Evolutionary conservation across 2,329 filamentous ascomycete species (phyloP).

Genomic region (Aspergillus quadricinctus): DNA sequence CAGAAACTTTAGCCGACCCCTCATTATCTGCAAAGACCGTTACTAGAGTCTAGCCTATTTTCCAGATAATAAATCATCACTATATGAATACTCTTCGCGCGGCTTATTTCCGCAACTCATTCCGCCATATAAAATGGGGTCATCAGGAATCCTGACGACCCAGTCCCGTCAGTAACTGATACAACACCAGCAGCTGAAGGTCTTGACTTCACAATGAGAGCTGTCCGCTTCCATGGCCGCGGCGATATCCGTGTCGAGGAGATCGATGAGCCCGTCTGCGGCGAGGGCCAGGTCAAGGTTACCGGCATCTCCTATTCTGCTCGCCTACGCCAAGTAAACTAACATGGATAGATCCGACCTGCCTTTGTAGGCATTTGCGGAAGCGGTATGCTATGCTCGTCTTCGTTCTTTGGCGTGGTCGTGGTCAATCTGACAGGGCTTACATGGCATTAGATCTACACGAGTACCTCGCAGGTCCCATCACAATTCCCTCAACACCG

Average conservation of each 20-base stretch:
- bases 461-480: conserved; percentile 49
- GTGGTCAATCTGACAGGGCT: background rate
- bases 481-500: conserved; percentile 46
- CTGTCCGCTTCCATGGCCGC: conserved; percentile 33
- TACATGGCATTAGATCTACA: conserved; percentile 41
- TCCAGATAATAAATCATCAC: background rate
- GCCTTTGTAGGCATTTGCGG: conserved; percentile 36
- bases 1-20: background rate
- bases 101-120: background rate
- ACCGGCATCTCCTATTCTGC: background rate
- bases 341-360: conserved; percentile 21
- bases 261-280: conserved; percentile 36
- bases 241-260: conserved; percentile 34
- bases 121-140: background rate
- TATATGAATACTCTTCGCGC: too few relatives aligned
- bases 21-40: background rate
- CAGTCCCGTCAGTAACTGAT: background rate
- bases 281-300: conserved; percentile 48
- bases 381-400: conserved; percentile 18
- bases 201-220: conserved; percentile 24
- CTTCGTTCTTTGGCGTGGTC: background rate
- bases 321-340: background rate
- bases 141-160: background rate
- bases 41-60: background rate
- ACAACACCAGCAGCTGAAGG: background rate